A percentile compares a stretch with the other conserved stretches of the same genome.
phyloP scores from a whole-genome alignment of 768 basidiomycete species.

The Pisolithus microcarpus region DNA sequence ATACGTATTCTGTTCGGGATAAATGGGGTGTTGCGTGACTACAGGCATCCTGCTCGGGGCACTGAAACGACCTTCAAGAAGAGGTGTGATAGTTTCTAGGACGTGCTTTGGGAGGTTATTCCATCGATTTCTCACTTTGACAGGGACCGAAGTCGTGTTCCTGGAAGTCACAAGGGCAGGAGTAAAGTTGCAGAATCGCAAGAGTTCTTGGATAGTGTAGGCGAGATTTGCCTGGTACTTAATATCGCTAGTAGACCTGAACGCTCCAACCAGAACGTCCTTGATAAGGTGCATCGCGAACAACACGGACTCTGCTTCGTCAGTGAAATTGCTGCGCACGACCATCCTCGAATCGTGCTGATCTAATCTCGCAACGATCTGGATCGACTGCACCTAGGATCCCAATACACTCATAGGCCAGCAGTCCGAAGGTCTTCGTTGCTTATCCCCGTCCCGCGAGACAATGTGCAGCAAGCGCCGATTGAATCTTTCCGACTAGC shows the following conservation, averaged over 20 bases:
- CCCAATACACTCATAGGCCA: conserved; percentile 88
- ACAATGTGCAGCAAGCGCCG: conserved; percentile 61
- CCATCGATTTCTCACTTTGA: conserved; percentile 75
- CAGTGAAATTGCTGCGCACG: conserved; percentile 72
- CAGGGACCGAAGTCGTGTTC: conserved; percentile 41
- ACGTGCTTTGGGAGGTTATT: conserved; percentile 72
- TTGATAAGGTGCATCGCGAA: conserved; percentile 86
- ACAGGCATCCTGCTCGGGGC: conserved; percentile 38
- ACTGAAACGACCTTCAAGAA: conserved; percentile 65
- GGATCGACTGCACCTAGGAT: conserved; percentile 92
- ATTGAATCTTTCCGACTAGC: conserved; percentile 59
- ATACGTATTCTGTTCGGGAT: conserved; percentile 69
- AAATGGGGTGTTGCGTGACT: conserved; percentile 62
- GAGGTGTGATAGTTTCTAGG: conserved; percentile 76
- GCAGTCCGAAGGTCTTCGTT: conserved; percentile 55
- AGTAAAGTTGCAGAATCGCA: conserved; percentile 82
- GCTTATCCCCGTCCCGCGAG: conserved; percentile 71
- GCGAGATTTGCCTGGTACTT: conserved; percentile 85
- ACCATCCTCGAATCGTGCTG: conserved; percentile 57
- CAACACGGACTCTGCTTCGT: conserved; percentile 63
- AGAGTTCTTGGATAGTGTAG: conserved; percentile 85
- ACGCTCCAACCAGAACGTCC: conserved; percentile 81
- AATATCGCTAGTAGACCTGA: conserved; percentile 90
- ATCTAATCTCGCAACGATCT: conserved; percentile 74
- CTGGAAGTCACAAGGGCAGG: conserved; percentile 59